phyloP scores from a whole-genome alignment of 2,329 filamentous ascomycete species.

The Cladosporium halotolerans region DNA sequence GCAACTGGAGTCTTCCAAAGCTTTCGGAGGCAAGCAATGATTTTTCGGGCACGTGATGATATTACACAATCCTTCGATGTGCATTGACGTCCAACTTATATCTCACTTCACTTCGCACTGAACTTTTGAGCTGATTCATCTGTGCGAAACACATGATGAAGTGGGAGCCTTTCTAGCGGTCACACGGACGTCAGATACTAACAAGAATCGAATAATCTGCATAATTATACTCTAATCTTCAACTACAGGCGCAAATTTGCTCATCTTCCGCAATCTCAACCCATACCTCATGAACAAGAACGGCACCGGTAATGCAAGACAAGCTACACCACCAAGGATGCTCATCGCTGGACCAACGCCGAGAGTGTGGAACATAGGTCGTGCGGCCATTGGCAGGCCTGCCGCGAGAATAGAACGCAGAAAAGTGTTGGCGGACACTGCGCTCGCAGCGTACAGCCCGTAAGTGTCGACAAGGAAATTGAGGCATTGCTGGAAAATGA shows the following conservation, averaged over 20 bases:
- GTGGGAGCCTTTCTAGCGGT: no score
- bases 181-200: no score
- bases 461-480: constrained; percentile 37
- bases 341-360: constrained; percentile 39
- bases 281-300: constrained; percentile 42
- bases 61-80: no score
- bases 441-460: constrained; percentile 40
- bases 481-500: constrained; percentile 44
- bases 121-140: no score
- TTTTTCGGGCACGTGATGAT: no score
- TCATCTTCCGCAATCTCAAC: constrained; percentile 35
- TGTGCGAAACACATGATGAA: no score
- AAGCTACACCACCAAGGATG: constrained; percentile 37
- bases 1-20: no score
- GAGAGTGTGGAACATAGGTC: constrained; percentile 37
- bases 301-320: constrained; percentile 37
- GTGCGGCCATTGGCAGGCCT: constrained; percentile 31
- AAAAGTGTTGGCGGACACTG: constrained; percentile 46
- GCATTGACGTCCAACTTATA: no score
- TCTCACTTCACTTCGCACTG: no score
- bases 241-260: constrained; percentile 37
- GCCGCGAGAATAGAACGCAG: constrained; percentile 39
- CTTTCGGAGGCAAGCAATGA: no score
- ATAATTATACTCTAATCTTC: constrained; percentile 20
- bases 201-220: constrained; percentile 46